phyloP scores from a whole-genome alignment of 768 basidiomycete species.

The Hygrophorus pudorinus region DNA sequence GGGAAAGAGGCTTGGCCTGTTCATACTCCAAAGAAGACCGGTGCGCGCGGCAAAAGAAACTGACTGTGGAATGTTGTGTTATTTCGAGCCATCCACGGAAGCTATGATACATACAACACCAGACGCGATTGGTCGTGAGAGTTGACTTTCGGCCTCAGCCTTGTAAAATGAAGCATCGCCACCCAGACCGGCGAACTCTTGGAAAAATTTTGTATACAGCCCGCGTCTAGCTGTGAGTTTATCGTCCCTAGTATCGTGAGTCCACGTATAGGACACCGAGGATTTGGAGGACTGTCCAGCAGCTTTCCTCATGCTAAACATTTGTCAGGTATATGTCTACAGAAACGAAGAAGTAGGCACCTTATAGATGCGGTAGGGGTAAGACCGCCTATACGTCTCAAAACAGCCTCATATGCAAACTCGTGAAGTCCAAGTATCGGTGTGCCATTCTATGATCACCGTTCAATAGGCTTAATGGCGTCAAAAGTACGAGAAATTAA shows the following conservation, averaged over 20 bases:
- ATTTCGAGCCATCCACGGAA: not conserved
- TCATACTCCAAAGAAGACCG: conserved; percentile 61
- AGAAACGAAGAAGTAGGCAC: conserved; percentile 25
- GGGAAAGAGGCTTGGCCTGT: conserved; percentile 45
- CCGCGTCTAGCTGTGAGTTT: conserved; percentile 54
- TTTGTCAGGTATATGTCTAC: conserved; percentile 1
- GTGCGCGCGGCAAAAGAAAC: conserved; percentile 63
- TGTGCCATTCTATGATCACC: conserved; percentile 24
- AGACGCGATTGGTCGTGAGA: conserved; percentile 45
- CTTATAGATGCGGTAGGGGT: conserved; percentile 72
- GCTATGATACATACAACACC: conserved; percentile 42
- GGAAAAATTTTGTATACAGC: conserved; percentile 47
- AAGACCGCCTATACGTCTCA: conserved; percentile 66
- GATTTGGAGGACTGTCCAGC: conserved; percentile 81
- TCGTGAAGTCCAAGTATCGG: conserved; percentile 48
- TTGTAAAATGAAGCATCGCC: conserved; percentile 77
- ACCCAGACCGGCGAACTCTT: conserved; percentile 72
- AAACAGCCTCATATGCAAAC: conserved; percentile 72
- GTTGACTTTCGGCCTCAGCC: conserved; percentile 52
- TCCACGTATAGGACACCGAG: conserved; percentile 68
- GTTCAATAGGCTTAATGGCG: conserved; percentile 7
- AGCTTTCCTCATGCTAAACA: conserved; percentile 64
- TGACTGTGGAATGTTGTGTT: conserved; percentile 33
- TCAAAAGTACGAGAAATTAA: conserved; percentile 6
- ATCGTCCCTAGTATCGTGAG: conserved; percentile 70